Evolutionary conservation across 2,329 filamentous ascomycete genomes (phyloP), one percentile per base, ranked within the genome.

Genomic region (Zelopaecilomyces penicillatus): DNA sequence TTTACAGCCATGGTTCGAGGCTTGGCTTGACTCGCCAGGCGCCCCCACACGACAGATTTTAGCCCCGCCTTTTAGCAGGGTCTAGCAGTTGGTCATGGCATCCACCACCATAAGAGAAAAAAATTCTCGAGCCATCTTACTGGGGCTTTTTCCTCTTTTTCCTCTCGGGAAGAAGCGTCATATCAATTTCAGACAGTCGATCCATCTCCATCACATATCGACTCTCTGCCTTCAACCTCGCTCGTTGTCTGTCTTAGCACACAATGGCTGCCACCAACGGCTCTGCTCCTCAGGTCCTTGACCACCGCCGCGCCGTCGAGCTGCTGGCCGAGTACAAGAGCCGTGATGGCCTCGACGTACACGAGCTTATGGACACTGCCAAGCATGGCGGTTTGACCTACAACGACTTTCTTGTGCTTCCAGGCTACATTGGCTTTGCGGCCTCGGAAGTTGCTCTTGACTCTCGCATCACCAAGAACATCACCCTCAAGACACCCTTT

Each of bases 381-480:
- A 85, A 83, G 68, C 87, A 90, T 62, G 93, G 93, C 51, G 93
- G 93, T 60, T 76, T 98, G 61, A 97, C 91, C 48, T 98, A 96
- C 78, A 98, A 98, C 69, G 93, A 98, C 70, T 98, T 98, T 74
- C 82, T 98, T 52, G 73, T 98, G 59, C 78, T 98, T 50, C 93
- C 93, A 47, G 94, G 94, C 64, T 95, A 96, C 73, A 96, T 98
- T 71, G 93, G 91, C 68, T 98, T 98, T 70, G 82, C 93, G 52
- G 93, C 94, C 59, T 88, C 87, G 42, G 85, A 87, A 52, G 93
- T 97, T 54, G 71, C 71, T 40, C 83, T 98, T 50, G 93, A 97
- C 57, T 88, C 91, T 32, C 88, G 88, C 47, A 78, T 98, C 59
- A 98, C 93, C 56, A 95, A 94, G 80, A 83, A 88, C 61, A 95